Base-by-base conservation (phyloP, 225 moss, liverwort and hornwort species). In the Pleurozium schreberi region DNA sequence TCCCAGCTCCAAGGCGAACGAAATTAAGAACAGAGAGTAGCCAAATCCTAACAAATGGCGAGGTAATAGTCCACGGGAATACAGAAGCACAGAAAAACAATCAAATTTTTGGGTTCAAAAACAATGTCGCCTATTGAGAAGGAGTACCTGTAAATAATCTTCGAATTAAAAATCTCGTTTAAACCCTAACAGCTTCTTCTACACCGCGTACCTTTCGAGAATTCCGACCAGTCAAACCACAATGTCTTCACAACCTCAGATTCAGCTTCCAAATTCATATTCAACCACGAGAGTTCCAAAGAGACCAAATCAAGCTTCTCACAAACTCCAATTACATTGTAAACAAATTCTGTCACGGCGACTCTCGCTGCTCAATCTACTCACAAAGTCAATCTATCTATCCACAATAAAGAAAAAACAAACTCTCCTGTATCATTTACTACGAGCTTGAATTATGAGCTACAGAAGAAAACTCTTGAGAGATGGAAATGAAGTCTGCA, bases 111-210 rank as follows among this genome's bases (percentile, higher is more conserved):
- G 3, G 47, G 47, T 67, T 57, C 50, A 34, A 22, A 89, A 81
- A 80, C 60, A 23, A 77, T 30, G 31, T 67, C 65, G 10, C 30
- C 49, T 38, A 23, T 14, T n/a, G 47, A 76, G n/a, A 86, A 74
- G 38, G 21, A 77, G 10, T 10, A 79, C 53, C 74, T 59, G 38
- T 7, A n/a, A 60, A 52, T 6, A 26, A 3, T 17, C 75, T 38
- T 75, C 76, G 10, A 80, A 53, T 40, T 27, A 14, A 49, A 75
- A 89, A 68, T 62, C 77, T 12, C 65, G 62, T 8, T 61, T 17
- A 40, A 84, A 92, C 90, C 90, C 92, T 90, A 91, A 57, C 34
- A 81, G 50, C 50, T 67, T 68, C 84, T 14, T 38, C n/a, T 84
- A 65, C 84, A 33, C 84, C 62, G 34, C 84, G 52, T 50, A 64